Base-by-base conservation (phyloP, 371 early-diverging fungal genomes). In the Apophysomyces elegans region DNA sequence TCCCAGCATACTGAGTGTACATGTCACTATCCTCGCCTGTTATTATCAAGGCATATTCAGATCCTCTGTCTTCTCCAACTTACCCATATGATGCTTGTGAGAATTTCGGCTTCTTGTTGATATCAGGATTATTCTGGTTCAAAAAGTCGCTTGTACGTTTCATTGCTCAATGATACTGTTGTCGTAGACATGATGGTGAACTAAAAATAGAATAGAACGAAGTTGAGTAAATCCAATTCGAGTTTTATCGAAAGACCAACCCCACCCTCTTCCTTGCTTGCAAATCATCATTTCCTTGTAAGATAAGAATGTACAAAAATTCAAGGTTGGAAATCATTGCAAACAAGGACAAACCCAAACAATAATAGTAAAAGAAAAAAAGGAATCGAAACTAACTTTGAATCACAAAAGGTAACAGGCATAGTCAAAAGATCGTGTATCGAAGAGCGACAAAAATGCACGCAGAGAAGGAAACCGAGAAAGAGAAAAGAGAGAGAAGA, bases 101-200 rank as follows among this genome's bases (percentile, higher is more conserved):
- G 57, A 65, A 70, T 43, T 67, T 18, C 61, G 67, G 68, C 57
- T 74, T 74, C 47, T 74, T 74, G 59, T 67, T 74, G 14, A 54
- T 50, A 36, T 74, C 74, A 14, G 63, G 38, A 47, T 56, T 36
- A 26, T 50, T 62, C 39, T 67, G 66, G 37, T 61, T 63, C 32
- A 68, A 43, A 56, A 61, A 62, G 9, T 74, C 74, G 60, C 63
- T 69, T 37, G 65, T 46, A 54, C 74, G 74, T 46, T 74, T 74
- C 74, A 74, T 50, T 74, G 59, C 45, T 58, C 38, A 18, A 26
- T 3, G 21, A n/a, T 32, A 35, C 36, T 50, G 36, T 41, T 44
- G 32, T 1, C 32, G 46, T n/a, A 21, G 13, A 13, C 45, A 46
- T 36, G 32, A 26, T 26, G 46, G 62, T 45, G 47, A 62, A 50